phyloP scores from a whole-genome alignment of 306 rosid genomes.

The Glycine latifolia region DNA sequence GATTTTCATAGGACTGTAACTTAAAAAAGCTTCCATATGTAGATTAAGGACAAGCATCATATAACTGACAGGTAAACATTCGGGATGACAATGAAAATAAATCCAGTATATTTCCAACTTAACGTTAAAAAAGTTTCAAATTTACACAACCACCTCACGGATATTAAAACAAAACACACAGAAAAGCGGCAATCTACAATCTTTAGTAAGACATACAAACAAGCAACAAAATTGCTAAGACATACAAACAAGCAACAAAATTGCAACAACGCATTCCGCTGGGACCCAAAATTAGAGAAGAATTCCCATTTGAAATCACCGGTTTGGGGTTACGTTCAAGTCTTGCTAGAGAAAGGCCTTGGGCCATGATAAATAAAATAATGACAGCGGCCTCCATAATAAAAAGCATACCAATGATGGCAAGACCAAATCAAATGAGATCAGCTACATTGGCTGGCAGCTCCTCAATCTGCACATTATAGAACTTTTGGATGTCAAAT shows the following conservation, averaged over 20 bases:
- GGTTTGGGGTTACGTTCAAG: slow-evolving; percentile 33
- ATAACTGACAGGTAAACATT: not conserved
- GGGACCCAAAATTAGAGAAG: slow-evolving; percentile 45
- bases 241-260: slow-evolving; percentile 60
- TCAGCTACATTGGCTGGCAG: slow-evolving; percentile 30
- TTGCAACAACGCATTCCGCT: slow-evolving; percentile 43
- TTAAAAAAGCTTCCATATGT: too few species aligned
- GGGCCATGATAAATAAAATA: slow-evolving; percentile 46
- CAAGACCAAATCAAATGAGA: slow-evolving; percentile 42
- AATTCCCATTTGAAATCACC: slow-evolving; percentile 10
- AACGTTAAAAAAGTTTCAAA: slow-evolving; percentile 11
- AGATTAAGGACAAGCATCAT: not conserved
- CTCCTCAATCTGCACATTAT: slow-evolving; percentile 29
- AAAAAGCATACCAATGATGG: not conserved
- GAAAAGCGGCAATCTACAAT: slow-evolving; percentile 15
- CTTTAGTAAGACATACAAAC: slow-evolving; percentile 43
- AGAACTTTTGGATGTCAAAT: slow-evolving; percentile 24
- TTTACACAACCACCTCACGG: slow-evolving; percentile 40
- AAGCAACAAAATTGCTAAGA: slow-evolving; percentile 55
- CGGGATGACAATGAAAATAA: not conserved
- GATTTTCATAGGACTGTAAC: too few species aligned
- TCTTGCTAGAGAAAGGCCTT: slow-evolving; percentile 41
- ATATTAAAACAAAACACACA: slow-evolving; percentile 39
- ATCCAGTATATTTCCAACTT: not conserved
- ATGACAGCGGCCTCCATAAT: slow-evolving; percentile 41